Conservation (phyloP, 192 early-diverging fungal species). For the Coemansia sp. region DNA sequence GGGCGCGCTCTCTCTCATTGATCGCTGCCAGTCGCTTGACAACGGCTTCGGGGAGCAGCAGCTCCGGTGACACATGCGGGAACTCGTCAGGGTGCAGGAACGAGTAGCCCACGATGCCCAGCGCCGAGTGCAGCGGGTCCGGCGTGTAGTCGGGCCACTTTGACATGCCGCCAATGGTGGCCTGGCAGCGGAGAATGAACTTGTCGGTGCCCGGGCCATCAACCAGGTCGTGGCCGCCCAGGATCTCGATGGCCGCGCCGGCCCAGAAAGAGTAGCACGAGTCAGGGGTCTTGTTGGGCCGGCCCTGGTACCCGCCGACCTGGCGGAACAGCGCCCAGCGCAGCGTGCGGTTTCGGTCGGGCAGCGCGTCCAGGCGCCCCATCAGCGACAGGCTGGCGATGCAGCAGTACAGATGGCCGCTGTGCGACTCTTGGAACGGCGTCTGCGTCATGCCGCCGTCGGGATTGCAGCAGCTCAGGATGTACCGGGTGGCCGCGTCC, state of each 20-base stretch:
- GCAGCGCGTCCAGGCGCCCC: slow-evolving; percentile 51
- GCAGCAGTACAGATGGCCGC: slow-evolving; percentile 84
- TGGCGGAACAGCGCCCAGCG: slow-evolving; percentile 81
- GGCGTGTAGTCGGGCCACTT: slow-evolving; percentile 32
- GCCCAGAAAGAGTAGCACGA: slow-evolving; percentile 99
- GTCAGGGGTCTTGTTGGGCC: slow-evolving; percentile 80
- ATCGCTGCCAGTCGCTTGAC: slow-evolving; percentile 1
- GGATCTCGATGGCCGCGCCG: slow-evolving; percentile 63
- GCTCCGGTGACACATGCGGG: slow-evolving; percentile 36
- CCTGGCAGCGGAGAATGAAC: slow-evolving; percentile 28
- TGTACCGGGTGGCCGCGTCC: slow-evolving; percentile 35
- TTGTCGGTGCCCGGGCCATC: slow-evolving; percentile 1
- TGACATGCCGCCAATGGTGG: slow-evolving; percentile 36
- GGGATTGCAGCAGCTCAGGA: slow-evolving; percentile 24
- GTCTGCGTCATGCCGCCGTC: slow-evolving; percentile 69
- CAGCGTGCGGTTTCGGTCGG: slow-evolving; percentile 51
- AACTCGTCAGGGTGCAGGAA: slow-evolving; percentile 29
- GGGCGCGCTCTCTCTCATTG: no score
- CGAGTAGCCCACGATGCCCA: slow-evolving; percentile 37
- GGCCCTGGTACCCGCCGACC: slow-evolving; percentile 80
- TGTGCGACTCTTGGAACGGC: slow-evolving; percentile 80
- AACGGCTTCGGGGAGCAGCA: slow-evolving; percentile 29
- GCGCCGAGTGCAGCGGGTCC: slow-evolving; percentile 42
- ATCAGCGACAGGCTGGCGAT: slow-evolving; percentile 75
- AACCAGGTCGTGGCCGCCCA: slow-evolving; percentile 41